A percentile compares a stretch with the other conserved stretches of the same genome.
These are phyloP conservation scores for Ganoderma boninense DNA, from an alignment of 1,284 basidiomycete genomes.

Conservation along the genomic window DNA sequence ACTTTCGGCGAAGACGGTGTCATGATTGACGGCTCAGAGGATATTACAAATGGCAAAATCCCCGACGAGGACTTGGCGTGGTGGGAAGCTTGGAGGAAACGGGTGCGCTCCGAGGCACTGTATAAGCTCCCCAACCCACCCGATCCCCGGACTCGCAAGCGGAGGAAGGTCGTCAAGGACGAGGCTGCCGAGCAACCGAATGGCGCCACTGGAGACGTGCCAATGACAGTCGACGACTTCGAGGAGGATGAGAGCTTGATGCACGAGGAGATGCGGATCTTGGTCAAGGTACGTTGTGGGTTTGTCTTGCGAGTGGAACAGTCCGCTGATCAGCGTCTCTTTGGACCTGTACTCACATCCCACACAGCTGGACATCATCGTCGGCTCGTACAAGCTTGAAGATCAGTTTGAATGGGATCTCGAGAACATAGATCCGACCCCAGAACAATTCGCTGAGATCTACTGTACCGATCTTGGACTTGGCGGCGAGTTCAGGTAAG, in stretches of 20 bases:
- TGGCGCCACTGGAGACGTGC: slow-evolving; percentile 26
- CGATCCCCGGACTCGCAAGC: slow-evolving; percentile 43
- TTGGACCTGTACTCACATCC: slow-evolving; percentile 8
- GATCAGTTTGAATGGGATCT: slow-evolving; percentile 99
- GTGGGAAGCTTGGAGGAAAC: slow-evolving; percentile 79
- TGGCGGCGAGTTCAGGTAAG: slow-evolving; percentile 91
- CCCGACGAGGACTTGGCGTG: slow-evolving; percentile 62
- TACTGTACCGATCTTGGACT: slow-evolving; percentile 92
- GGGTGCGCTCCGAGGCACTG: slow-evolving; percentile 49
- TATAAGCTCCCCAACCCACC: slow-evolving; percentile 36
- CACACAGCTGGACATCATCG: slow-evolving; percentile 90
- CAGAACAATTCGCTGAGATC: slow-evolving; percentile 92
- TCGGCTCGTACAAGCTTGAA: slow-evolving; percentile 92
- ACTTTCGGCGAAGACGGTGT: slow-evolving; percentile 46
- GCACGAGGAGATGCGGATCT: slow-evolving; percentile 87
- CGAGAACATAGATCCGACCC: slow-evolving; percentile 79
- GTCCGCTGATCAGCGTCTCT: slow-evolving; percentile 26
- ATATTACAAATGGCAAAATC: slow-evolving; percentile 54
- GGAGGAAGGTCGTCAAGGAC: slow-evolving; percentile 46
- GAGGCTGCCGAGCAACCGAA: slow-evolving; percentile 31
- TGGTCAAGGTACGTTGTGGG: slow-evolving; percentile 73
- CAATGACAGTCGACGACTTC: slow-evolving; percentile 40
- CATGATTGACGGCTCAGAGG: slow-evolving; percentile 40
- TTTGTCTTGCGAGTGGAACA: slow-evolving; percentile 3
- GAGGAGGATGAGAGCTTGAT: slow-evolving; percentile 64